These are phyloP conservation scores for Eucalyptus brandiana DNA, from an alignment of 345 rosid genomes.

Conservation along the genomic window DNA sequence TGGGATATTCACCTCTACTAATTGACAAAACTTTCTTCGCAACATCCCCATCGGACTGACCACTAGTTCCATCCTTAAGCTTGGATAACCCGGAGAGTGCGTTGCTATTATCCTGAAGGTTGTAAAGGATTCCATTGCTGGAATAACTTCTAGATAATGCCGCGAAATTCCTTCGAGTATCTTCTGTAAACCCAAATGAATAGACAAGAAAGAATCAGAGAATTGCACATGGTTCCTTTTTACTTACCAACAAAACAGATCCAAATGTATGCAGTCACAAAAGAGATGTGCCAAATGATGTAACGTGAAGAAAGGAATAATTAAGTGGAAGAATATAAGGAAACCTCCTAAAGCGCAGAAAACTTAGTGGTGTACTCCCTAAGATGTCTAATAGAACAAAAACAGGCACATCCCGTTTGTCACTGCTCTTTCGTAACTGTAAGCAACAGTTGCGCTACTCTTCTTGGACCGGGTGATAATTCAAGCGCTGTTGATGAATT, in stretches of 20 bases:
- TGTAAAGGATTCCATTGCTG: slow-evolving; percentile 25
- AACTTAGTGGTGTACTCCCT: neutral
- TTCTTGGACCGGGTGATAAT: neutral
- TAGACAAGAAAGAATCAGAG: neutral
- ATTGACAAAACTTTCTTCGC: slow-evolving; percentile 13
- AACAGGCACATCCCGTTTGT: neutral
- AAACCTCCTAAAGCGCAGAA: neutral
- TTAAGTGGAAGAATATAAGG: neutral
- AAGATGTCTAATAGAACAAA: neutral
- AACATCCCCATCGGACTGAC: slow-evolving; percentile 14
- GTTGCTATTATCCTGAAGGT: slow-evolving; percentile 18
- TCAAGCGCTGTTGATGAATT: neutral
- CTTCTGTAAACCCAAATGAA: slow-evolving; percentile 8
- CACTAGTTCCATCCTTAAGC: slow-evolving; percentile 17
- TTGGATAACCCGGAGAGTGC: slow-evolving; percentile 17
- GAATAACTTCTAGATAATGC: slow-evolving; percentile 41
- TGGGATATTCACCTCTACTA: slow-evolving; percentile 19
- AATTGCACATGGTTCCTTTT: neutral
- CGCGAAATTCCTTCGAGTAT: slow-evolving; percentile 32
- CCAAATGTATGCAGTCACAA: neutral
- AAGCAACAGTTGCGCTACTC: neutral
- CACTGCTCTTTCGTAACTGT: neutral
- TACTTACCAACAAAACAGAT: neutral
- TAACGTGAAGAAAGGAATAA: neutral
- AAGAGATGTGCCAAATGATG: neutral